These are phyloP conservation scores for Ajuga reptans DNA, from an alignment of 305 asterid species.

Conservation along the genomic window DNA sequence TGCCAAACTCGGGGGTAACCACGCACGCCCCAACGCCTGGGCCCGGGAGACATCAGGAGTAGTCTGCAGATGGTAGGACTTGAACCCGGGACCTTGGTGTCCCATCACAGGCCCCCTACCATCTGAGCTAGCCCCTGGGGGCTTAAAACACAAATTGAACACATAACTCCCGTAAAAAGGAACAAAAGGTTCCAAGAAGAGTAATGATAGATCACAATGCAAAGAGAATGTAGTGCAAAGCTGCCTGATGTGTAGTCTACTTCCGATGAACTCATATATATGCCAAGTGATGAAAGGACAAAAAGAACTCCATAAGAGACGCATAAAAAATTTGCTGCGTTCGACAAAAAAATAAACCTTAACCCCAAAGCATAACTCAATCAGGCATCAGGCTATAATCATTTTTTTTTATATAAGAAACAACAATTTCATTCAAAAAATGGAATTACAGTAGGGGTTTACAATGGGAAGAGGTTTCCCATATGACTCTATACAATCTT, in stretches of 20 bases:
- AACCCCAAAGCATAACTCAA: background rate
- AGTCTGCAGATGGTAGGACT: no score
- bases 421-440: no score
- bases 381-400: background rate
- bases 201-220: background rate
- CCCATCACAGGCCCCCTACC: no score
- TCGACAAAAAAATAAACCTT: background rate
- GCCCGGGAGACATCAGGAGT: no score
- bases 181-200: background rate
- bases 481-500: no score
- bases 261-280: slow-evolving; percentile 9
- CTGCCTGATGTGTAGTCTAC: slow-evolving; percentile 4
- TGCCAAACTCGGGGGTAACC: no score
- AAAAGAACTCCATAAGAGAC: background rate
- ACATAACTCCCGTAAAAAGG: background rate
- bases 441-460: no score
- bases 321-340: background rate
- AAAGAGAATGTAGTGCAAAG: background rate
- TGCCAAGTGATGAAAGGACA: background rate
- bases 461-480: no score
- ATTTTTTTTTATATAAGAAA: no score
- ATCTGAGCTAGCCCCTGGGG: no score
- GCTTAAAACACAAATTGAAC: background rate
- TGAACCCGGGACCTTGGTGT: no score
- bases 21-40: no score